phyloP scores from a whole-genome alignment of 805 yeast species.

The Cyberlindnera mrakii region DNA sequence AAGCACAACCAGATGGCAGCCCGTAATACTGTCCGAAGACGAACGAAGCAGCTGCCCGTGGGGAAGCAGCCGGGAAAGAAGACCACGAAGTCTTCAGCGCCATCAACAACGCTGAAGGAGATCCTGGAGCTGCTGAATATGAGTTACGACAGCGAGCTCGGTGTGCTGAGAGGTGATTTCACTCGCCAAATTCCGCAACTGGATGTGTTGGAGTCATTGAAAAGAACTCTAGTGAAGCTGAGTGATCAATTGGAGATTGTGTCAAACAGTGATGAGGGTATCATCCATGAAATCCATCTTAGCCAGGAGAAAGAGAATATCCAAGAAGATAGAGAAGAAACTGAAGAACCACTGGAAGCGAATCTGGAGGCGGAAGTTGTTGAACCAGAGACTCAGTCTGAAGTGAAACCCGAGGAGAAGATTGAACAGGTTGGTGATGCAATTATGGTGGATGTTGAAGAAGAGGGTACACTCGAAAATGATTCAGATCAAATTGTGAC shows the following conservation, averaged over 20 bases:
- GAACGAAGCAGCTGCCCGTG: constrained; percentile 5
- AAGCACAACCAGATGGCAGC: not conserved
- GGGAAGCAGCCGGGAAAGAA: constrained; percentile 23
- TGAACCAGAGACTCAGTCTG: not conserved
- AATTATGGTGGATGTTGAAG: not conserved
- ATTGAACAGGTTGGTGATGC: not conserved
- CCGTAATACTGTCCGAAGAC: not conserved
- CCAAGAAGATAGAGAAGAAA: not conserved
- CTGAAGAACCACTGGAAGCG: not conserved
- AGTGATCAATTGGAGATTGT: constrained; percentile 30
- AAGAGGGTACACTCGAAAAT: not conserved
- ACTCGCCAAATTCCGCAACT: constrained; percentile 36
- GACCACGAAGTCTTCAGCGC: constrained; percentile 27
- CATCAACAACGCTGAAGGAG: constrained; percentile 40
- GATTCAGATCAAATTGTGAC: not conserved
- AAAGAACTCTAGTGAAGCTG: constrained; percentile 37
- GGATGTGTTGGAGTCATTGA: constrained; percentile 12
- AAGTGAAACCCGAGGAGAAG: not conserved
- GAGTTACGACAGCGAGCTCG: constrained; percentile 52
- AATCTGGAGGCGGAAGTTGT: constrained; percentile 3
- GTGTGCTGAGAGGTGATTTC: constrained; percentile 54
- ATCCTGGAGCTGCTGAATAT: constrained; percentile 47
- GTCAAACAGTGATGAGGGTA: constrained; percentile 23
- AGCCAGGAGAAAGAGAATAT: constrained; percentile 1
- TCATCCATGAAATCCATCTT: constrained; percentile 11